Conservation (phyloP, 129 eudicot genomes). For the Artemisia argyi region DNA sequence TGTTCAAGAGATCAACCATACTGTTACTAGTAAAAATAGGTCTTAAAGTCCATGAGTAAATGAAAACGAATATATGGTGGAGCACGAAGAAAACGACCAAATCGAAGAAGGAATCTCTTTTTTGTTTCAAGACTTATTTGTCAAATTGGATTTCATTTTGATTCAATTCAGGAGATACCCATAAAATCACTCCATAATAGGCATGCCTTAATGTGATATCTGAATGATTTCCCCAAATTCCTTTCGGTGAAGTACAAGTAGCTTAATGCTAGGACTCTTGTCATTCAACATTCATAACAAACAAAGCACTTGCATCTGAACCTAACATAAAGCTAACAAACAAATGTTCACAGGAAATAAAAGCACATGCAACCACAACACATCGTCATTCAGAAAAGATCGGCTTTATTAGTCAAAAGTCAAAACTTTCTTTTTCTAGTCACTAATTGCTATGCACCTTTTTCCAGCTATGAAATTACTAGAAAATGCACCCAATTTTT, state of each 20-base stretch:
- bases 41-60: too few relatives aligned
- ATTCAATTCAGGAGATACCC: background rate
- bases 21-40: too few relatives aligned
- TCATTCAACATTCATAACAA: background rate
- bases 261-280: background rate
- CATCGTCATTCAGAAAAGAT: background rate
- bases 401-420: background rate
- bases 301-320: background rate
- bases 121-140: too few relatives aligned
- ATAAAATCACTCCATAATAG: constrained; percentile 10
- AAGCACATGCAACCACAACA: constrained; percentile 1
- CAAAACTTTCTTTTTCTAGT: background rate
- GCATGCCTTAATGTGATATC: background rate
- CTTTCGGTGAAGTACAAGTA: background rate
- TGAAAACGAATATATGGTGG: too few relatives aligned
- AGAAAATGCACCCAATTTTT: constrained; percentile 5
- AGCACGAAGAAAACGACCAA: too few relatives aligned
- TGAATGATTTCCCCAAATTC: background rate
- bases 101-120: too few relatives aligned
- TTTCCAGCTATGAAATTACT: constrained; percentile 6
- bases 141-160: background rate
- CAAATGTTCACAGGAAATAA: background rate
- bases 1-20: too few relatives aligned
- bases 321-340: constrained; percentile 8
- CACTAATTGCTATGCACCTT: constrained; percentile 1